These are phyloP conservation scores for Lenwebbia sp. DNA, from an alignment of 345 rosid species.

Conservation along the genomic window DNA sequence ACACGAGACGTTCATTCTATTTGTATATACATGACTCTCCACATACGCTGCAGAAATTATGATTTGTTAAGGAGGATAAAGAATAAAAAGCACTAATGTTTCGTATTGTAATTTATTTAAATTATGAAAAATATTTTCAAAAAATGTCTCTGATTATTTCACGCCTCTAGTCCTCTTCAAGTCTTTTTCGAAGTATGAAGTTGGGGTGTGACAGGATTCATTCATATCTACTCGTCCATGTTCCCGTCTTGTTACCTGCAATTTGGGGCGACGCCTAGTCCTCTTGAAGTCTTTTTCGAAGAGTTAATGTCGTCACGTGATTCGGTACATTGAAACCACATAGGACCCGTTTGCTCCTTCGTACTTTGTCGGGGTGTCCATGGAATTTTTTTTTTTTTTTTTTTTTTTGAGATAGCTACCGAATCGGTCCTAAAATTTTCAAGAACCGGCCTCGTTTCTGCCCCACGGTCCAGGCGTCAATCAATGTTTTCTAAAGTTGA, in stretches of 20 bases:
- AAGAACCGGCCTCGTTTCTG: too few species aligned
- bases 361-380: too few species aligned
- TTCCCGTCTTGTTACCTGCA: not conserved
- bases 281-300: not conserved
- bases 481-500: not conserved
- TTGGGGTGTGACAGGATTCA: not conserved
- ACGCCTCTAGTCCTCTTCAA: not conserved
- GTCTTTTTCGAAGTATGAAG: not conserved
- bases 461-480: not conserved
- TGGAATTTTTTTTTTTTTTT: too few species aligned
- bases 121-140: not conserved
- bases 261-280: not conserved
- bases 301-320: not conserved
- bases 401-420: too few species aligned
- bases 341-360: not conserved
- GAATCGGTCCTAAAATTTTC: too few species aligned
- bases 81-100: not conserved
- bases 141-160: not conserved
- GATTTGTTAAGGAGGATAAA: not conserved
- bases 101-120: not conserved
- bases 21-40: not conserved
- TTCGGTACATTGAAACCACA: not conserved
- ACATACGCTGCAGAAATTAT: not conserved
- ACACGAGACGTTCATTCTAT: not conserved
- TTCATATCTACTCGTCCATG: not conserved